Percentiles rank a stretch among this genome's conserved stretches.
Evolutionary conservation across 2,329 filamentous ascomycete species (phyloP).

Genomic region (Fusarium anguioides): DNA sequence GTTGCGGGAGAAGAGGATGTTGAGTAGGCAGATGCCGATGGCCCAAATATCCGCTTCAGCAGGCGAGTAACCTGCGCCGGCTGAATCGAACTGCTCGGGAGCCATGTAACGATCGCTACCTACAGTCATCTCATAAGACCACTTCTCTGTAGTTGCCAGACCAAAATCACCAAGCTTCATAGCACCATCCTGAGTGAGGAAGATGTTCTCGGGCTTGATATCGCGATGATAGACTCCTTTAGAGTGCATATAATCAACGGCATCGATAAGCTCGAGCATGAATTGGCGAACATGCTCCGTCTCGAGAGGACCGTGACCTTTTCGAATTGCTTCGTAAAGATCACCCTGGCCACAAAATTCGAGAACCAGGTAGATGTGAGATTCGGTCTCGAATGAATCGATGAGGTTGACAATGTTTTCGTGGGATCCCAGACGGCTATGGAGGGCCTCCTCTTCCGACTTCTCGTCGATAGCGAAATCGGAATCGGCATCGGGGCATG

Average conservation of each 20-base stretch:
- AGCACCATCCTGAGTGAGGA: conserved; percentile 83
- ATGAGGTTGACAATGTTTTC: conserved; percentile 94
- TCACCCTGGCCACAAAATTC: conserved; percentile 97
- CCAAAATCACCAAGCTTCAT: conserved; percentile 99
- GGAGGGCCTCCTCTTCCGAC: conserved; percentile 83
- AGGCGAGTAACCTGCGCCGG: conserved; percentile 87
- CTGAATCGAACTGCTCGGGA: conserved; percentile 95
- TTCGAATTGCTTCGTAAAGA: conserved; percentile 95
- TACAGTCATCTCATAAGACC: conserved; percentile 92
- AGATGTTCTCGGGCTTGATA: conserved; percentile 99
- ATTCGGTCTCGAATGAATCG: conserved; percentile 89
- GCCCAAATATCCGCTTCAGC: conserved; percentile 97
- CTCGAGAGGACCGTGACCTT: conserved; percentile 86
- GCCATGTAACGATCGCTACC: conserved; percentile 99
- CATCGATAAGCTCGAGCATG: conserved; percentile 93
- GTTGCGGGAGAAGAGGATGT: conserved; percentile 96
- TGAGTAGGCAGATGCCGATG: conserved; percentile 94
- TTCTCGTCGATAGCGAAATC: conserved; percentile 83
- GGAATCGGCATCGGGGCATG: conserved; percentile 67
- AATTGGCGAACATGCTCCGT: conserved; percentile 97
- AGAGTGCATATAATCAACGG: conserved; percentile 88
- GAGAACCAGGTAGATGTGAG: conserved; percentile 90
- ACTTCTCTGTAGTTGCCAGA: conserved; percentile 86
- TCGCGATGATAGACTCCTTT: conserved; percentile 96
- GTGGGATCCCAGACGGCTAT: conserved; percentile 81